Evolutionary conservation across 176 grass and related monocot species (phyloP).

Genomic region (Tillandsia fasciculata): DNA sequence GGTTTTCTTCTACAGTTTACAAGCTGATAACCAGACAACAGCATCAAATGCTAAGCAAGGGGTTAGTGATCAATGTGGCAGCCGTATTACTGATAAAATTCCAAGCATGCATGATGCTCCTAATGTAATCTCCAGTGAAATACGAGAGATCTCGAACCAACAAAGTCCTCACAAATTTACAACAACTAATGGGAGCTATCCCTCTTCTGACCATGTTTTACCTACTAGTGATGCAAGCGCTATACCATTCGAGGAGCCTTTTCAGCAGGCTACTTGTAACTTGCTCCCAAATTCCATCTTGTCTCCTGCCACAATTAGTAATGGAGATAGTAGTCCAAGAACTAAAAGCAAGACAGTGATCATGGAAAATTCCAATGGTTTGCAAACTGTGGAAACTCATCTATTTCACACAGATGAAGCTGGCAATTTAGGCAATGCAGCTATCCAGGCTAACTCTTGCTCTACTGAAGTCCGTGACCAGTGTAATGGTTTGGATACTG

Average conservation of each 20-base stretch:
- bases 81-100: slow-evolving; percentile 5
- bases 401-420: slow-evolving; percentile 14
- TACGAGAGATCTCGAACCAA: slow-evolving; percentile 23
- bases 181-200: slow-evolving; percentile 14
- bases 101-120: slow-evolving; percentile 15
- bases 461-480: slow-evolving; percentile 20
- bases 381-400: slow-evolving; percentile 22
- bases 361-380: slow-evolving; percentile 18
- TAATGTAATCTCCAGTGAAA: slow-evolving; percentile 22
- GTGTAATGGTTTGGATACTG: slow-evolving; percentile 17
- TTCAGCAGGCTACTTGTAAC: slow-evolving; percentile 22
- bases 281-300: slow-evolving; percentile 11
- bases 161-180: slow-evolving; percentile 24
- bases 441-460: slow-evolving; percentile 10
- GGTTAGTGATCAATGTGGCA: slow-evolving; percentile 13
- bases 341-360: slow-evolving; percentile 16
- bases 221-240: slow-evolving; percentile 27
- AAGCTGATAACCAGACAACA: slow-evolving; percentile 37
- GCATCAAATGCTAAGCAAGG: slow-evolving; percentile 27
- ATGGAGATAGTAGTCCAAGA: slow-evolving; percentile 24
- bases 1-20: slow-evolving; percentile 47
- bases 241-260: slow-evolving; percentile 13
- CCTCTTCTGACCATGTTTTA: slow-evolving; percentile 25
- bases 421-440: slow-evolving; percentile 9
- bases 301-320: slow-evolving; percentile 7